Percentiles rank a stretch among this genome's conserved stretches.
These are phyloP conservation scores for Mortierella claussenii DNA, from an alignment of 192 early-diverging fungal species.

Conservation along the genomic window DNA sequence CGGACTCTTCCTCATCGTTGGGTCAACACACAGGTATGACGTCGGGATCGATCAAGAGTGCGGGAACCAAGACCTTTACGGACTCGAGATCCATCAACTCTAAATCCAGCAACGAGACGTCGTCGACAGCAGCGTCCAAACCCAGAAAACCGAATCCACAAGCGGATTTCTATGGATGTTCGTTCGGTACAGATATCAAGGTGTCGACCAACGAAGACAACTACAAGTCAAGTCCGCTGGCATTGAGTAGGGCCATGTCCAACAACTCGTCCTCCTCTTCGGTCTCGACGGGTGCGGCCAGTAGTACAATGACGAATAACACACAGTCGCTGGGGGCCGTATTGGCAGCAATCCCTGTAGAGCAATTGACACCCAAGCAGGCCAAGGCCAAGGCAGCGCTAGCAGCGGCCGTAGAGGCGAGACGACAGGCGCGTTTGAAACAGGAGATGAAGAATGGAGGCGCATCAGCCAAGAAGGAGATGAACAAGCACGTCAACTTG, in stretches of 20 bases:
- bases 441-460: slow-evolving; percentile 39
- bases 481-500: slow-evolving; percentile 36
- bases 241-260: slow-evolving; percentile 12
- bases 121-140: neutral
- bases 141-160: slow-evolving; percentile 37
- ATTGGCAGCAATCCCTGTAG: slow-evolving; percentile 37
- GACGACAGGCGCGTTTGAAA: slow-evolving; percentile 38
- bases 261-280: slow-evolving; percentile 38
- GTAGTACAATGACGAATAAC: neutral
- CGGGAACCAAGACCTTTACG: neutral
- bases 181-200: slow-evolving; percentile 19
- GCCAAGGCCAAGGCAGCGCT: slow-evolving; percentile 49
- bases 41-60: slow-evolving; percentile 10
- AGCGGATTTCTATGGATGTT: slow-evolving; percentile 49
- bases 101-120: slow-evolving; percentile 29
- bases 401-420: slow-evolving; percentile 46
- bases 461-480: slow-evolving; percentile 13
- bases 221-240: slow-evolving; percentile 29
- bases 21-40: slow-evolving; percentile 12
- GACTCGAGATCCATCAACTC: slow-evolving; percentile 42
- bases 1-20: slow-evolving; percentile 27
- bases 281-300: slow-evolving; percentile 17
- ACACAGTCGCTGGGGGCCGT: slow-evolving; percentile 22
- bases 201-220: slow-evolving; percentile 28
- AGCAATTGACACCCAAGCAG: slow-evolving; percentile 46